Evolutionary conservation across 176 grass and related monocot species (phyloP).

Genomic region (Musa itinerans): DNA sequence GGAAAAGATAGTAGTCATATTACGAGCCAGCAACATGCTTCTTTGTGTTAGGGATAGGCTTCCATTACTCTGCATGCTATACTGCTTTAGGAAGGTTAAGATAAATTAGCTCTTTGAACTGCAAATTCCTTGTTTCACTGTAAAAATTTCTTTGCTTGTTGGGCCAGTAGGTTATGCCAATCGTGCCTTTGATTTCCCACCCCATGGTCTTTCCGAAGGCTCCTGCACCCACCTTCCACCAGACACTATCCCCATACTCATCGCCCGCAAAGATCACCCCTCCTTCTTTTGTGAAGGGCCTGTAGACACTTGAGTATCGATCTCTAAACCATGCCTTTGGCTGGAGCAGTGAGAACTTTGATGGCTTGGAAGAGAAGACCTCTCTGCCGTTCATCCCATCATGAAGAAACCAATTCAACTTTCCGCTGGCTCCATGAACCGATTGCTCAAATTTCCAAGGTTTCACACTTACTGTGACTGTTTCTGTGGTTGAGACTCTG

Average conservation of each 20-base stretch:
- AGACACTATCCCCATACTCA: slow-evolving; percentile 78
- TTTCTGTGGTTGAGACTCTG: slow-evolving; percentile 37
- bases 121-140: slow-evolving; percentile 57
- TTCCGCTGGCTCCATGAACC: slow-evolving; percentile 45
- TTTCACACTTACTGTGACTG: slow-evolving; percentile 58
- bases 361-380: slow-evolving; percentile 58
- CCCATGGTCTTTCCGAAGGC: slow-evolving; percentile 50
- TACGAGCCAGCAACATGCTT: too few relatives aligned
- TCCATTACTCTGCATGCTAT: background rate
- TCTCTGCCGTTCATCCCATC: slow-evolving; percentile 69
- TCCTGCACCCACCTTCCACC: slow-evolving; percentile 57
- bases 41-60: too few relatives aligned
- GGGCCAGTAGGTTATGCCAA: slow-evolving; percentile 92
- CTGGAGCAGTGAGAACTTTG: slow-evolving; percentile 67
- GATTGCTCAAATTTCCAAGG: slow-evolving; percentile 95
- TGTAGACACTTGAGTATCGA: slow-evolving; percentile 50
- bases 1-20: too few relatives aligned
- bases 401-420: slow-evolving; percentile 71
- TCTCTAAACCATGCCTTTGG: slow-evolving; percentile 70
- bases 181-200: slow-evolving; percentile 68
- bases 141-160: slow-evolving; percentile 81
- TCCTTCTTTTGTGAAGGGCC: slow-evolving; percentile 72
- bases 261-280: slow-evolving; percentile 73
- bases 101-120: slow-evolving; percentile 62
- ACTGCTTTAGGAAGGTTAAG: slow-evolving; percentile 44